Base-by-base conservation (phyloP, 1,284 basidiomycete genomes). In the Athelia sp. region DNA sequence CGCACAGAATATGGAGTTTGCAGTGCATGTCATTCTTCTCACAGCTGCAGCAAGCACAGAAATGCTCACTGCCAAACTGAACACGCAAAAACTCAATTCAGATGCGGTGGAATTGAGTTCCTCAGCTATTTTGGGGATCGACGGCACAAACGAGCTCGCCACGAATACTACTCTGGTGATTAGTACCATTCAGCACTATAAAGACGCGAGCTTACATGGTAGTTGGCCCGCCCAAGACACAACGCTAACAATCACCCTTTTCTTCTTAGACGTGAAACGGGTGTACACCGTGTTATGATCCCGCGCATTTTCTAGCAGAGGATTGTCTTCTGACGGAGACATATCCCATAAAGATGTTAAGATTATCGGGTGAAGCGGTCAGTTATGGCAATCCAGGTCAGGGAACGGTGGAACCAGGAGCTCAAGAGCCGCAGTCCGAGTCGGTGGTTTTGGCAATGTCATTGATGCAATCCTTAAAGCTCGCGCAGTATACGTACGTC, bases 81-180 rank as follows among this genome's bases (percentile, higher is more conserved):
- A 40, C 14, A 8, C 17, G 22, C 17, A 36, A 34, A 11, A 17
- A 66, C 58, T 50, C 64, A 81, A 76, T 79, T 82, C 62, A 3
- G 73, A 57, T 1, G 72, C 72, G 0, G 80, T 78, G 0, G 84
- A 76, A 31, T 75, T 50, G 8, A 89, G 66, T 50, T 89, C 85
- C 19, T 66, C 62, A 0, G 82, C 76, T 53, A 90, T 81, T 50
- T 82, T 71, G 0, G 84, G 82, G 44, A 90, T 85, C 0, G 79
- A 76, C 0, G 87, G 87, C 2, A 86, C 72, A 63, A 89, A 87
- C 2, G 81, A 77, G 3, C 81, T 79, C 1, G 81, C 75, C 0
- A 85, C 78, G 59, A 89, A 81, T 23, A 85, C 85, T 89, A 29
- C 26, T 29, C 26, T 13, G 6, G 26, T 29, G n/a, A n/a, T 29